Base-by-base conservation (phyloP, 2,329 filamentous ascomycete species). In the Hirsutella minnesotensis region DNA sequence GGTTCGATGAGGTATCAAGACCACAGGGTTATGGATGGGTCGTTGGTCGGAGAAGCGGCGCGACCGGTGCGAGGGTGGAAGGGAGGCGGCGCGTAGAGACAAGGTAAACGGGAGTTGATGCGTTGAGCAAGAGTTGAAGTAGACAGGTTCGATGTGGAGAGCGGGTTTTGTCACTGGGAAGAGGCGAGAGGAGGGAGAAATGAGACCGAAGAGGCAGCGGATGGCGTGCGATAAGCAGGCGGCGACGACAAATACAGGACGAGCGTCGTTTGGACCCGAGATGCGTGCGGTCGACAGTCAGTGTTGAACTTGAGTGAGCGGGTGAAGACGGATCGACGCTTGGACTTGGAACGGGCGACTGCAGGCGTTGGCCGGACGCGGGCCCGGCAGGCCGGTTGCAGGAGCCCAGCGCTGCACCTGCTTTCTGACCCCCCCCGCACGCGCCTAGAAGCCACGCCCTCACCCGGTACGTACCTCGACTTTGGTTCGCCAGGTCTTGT, bases 301-400 rank as follows among this genome's bases (percentile, higher is more conserved):
- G 33, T 18, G 13, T 34, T 34, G 33, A 15, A 34, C 33, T 18
- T 34, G 8, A 27, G 24, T 12, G 33, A 35, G 33, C 33, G 40
- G 40, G 30, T 34, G 40, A 44, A 37, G 40, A 36, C 44, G 40
- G 37, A 45, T 45, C 44, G 40, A 42, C 43, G 43, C 40, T 45
- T 42, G 37, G 40, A 30, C 30, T 35, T 40, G 18, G 27, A 18
- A 35, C 31, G 31, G 38, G 12, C 20, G 12, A 16, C 22, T 37
- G 12, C 42, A 44, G 24, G 24, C 12, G 36, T 34, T 39, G 41
- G 41, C 29, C 36, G 41, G 30, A 20, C 33, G 40, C 35, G 36
- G 41, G 43, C 39, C 43, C 43, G 40, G 43, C 43, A 41, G 24
- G 44, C 44, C 44, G 44, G 40, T 45, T 45, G 44, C 44, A 45